These are phyloP conservation scores for Leccinum arenicola DNA, from an alignment of 768 basidiomycete genomes.

Conservation along the genomic window DNA sequence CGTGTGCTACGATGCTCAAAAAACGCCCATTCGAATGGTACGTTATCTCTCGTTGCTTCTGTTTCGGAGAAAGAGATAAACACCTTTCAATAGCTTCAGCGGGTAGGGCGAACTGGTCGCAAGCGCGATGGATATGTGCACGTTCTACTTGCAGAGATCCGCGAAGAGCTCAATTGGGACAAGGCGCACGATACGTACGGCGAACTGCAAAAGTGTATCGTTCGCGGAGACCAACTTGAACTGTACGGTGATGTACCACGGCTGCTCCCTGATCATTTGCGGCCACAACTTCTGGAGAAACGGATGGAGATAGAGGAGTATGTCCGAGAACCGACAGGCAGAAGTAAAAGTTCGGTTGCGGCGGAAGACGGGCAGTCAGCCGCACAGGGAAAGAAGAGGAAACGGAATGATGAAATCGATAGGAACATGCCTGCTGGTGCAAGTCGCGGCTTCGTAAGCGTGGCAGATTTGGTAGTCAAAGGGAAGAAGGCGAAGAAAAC, in stretches of 20 bases:
- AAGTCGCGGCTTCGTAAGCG: conserved; percentile 67
- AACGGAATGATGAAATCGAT: conserved; percentile 61
- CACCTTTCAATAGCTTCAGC: conserved; percentile 69
- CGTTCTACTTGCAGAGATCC: conserved; percentile 83
- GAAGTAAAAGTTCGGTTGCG: conserved; percentile 27
- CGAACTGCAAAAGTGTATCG: conserved; percentile 85
- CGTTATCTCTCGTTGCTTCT: conserved; percentile 17
- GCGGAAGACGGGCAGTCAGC: conserved; percentile 29
- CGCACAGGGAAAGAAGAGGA: conserved; percentile 53
- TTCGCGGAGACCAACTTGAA: conserved; percentile 82
- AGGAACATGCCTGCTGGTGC: conserved; percentile 79
- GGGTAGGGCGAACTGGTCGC: conserved; percentile 92
- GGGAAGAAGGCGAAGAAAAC: conserved; percentile 45
- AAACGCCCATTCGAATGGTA: conserved; percentile 96
- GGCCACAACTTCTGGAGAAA: conserved; percentile 77
- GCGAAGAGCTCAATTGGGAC: conserved; percentile 89
- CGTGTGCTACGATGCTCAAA: conserved; percentile 94
- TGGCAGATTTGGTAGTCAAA: conserved; percentile 59
- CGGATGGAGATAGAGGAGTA: conserved; percentile 80
- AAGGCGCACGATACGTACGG: conserved; percentile 84
- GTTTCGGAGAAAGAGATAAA: not conserved
- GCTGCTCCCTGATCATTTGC: conserved; percentile 73
- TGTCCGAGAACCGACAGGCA: conserved; percentile 47
- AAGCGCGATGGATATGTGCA: conserved; percentile 89
- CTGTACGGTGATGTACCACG: conserved; percentile 91